A percentile compares a stretch with the other conserved stretches of the same genome.
Conservation (phyloP, 345 rosid species). For the Rhizophora apiculata region DNA sequence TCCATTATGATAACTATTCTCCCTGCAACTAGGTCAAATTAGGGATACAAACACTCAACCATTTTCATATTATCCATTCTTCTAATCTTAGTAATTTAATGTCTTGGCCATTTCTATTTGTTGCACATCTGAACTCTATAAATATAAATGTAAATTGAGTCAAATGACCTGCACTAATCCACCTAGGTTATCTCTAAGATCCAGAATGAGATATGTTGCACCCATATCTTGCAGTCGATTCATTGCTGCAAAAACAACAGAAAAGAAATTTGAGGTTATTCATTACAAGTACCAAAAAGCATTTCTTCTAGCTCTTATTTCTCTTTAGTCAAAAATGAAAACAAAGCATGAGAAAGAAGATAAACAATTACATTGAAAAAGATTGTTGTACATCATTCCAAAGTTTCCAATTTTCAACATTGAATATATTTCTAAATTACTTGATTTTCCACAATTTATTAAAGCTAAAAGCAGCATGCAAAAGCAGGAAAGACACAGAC, state of each 20-base stretch:
- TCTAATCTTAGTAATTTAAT: too few relatives aligned
- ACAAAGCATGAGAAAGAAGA: too few relatives aligned
- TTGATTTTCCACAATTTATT: neutral
- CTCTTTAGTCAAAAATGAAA: too few relatives aligned
- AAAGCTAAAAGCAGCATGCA: neutral
- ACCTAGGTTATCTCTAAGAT: slow-evolving; percentile 97
- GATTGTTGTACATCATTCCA: neutral
- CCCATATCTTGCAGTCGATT: slow-evolving; percentile 88
- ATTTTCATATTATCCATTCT: too few relatives aligned
- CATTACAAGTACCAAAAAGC: too few relatives aligned
- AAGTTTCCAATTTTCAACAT: too few relatives aligned
- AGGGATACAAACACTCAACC: too few relatives aligned
- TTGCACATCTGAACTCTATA: neutral
- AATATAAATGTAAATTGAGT: neutral
- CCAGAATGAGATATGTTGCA: slow-evolving; percentile 74
- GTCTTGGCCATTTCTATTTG: neutral
- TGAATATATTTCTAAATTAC: neutral
- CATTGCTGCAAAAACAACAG: slow-evolving; percentile 53
- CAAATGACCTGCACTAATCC: slow-evolving; percentile 80
- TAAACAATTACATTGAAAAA: neutral
- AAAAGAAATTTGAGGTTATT: too few relatives aligned
- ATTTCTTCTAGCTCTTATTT: too few relatives aligned
- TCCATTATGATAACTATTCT: too few relatives aligned
- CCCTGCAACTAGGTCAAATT: too few relatives aligned
- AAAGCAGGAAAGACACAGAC: neutral